These are phyloP conservation scores for Pyricularia sp. DNA, from an alignment of 2,329 filamentous ascomycete genomes.

Conservation along the genomic window DNA sequence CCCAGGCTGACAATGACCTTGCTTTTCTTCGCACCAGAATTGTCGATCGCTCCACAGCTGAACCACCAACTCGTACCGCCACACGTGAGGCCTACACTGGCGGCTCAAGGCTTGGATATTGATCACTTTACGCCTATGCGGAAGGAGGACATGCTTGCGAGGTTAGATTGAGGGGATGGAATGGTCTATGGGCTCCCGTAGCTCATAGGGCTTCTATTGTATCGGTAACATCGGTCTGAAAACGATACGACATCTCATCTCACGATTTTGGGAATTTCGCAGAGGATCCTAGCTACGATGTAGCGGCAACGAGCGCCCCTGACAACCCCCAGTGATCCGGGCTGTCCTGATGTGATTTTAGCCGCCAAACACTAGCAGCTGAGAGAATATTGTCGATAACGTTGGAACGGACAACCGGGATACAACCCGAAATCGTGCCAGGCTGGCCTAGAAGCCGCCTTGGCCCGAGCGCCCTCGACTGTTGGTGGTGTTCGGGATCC, in stretches of 20 bases:
- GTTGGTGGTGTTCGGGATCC: background rate
- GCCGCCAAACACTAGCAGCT: background rate
- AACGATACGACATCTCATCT: slow-evolving; percentile 7
- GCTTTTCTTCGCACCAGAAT: slow-evolving; percentile 47
- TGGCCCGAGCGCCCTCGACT: background rate
- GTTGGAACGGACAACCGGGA: slow-evolving; percentile 1
- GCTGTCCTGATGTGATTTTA: slow-evolving; percentile 1
- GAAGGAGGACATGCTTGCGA: slow-evolving; percentile 95
- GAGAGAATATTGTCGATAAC: slow-evolving; percentile 4
- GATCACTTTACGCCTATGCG: slow-evolving; percentile 86
- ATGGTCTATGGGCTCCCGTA: background rate
- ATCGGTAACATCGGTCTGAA: slow-evolving; percentile 6
- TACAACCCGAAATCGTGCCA: background rate
- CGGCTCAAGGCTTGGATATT: slow-evolving; percentile 75
- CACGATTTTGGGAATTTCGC: slow-evolving; percentile 2
- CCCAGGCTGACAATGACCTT: background rate
- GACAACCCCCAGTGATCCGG: background rate
- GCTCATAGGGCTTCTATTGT: slow-evolving; percentile 2
- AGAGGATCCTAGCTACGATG: slow-evolving; percentile 4
- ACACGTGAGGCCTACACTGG: slow-evolving; percentile 68
- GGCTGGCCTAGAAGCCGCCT: background rate
- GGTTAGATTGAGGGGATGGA: slow-evolving; percentile 66
- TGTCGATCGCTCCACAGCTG: slow-evolving; percentile 86
- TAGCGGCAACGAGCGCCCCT: background rate
- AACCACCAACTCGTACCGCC: slow-evolving; percentile 82